Percentiles rank a stretch among this genome's conserved stretches.
phyloP scores from a whole-genome alignment of 148 eudicot genomes.

The Silene conica region DNA sequence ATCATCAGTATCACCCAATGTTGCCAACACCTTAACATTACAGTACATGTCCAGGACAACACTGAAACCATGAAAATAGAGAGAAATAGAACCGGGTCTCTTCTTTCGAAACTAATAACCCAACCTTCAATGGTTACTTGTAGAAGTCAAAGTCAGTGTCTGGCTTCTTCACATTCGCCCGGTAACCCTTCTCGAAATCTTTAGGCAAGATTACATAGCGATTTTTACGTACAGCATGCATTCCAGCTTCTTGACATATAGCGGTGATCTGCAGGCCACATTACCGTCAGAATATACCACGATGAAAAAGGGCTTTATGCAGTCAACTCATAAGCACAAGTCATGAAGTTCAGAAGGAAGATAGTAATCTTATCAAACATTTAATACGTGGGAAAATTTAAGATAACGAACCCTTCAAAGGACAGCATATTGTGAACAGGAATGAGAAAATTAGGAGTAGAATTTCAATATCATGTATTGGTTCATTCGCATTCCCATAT shows the following conservation, averaged over 20 bases:
- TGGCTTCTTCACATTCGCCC: constrained; percentile 88
- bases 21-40: neutral
- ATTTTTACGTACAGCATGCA: constrained; percentile 83
- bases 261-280: constrained; percentile 54
- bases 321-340: neutral
- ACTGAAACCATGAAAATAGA: constrained; percentile 2
- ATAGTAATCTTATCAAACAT: too few relatives aligned
- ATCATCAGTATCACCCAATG: neutral
- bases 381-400: too few relatives aligned
- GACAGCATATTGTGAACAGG: neutral
- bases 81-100: too few relatives aligned
- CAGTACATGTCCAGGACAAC: constrained; percentile 4
- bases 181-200: constrained; percentile 87
- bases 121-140: constrained; percentile 40
- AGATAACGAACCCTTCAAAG: neutral
- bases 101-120: neutral
- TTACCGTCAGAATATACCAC: neutral
- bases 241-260: constrained; percentile 77
- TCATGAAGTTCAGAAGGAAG: neutral
- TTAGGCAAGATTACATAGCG: constrained; percentile 85
- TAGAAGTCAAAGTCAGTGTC: constrained; percentile 91
- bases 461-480: neutral
- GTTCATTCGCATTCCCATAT: too few relatives aligned
- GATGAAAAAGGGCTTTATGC: neutral
- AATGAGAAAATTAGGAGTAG: neutral